Base-by-base conservation (phyloP, 257 asterid genomes). In the Solanum appendiculatum region DNA sequence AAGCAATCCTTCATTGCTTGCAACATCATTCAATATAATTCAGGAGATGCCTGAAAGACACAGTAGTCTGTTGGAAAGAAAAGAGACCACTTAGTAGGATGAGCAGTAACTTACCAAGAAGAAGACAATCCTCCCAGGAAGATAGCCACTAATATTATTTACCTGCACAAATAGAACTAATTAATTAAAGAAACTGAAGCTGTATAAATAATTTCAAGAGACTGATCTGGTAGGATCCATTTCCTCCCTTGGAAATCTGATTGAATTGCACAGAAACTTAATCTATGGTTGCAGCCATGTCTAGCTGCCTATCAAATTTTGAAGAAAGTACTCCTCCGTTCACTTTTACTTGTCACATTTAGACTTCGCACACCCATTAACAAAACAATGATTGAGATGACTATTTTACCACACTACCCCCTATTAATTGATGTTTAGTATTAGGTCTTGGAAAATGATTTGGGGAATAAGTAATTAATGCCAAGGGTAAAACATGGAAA, bases 41-140 rank as follows among this genome's bases (percentile, higher is more conserved):
- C 68, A 18, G 68, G 85, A 48, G 44, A 81, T 29, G 68, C 68
- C 66, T 81, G 44, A 46, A 81, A 44, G 42, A 80, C 20, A 48
- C 58, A 34, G 58, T 73, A 78, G 51, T 48, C 74, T 34, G 72
- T 73, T 21, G 39, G 40, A 29, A 73, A 40, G 25, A 73, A 23
- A 39, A 54, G 34, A 80, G 84, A 54, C 81, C 69, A 33, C 54
- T 86, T 33, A 21, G 51, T 82, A 77, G 60, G 33, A 90, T 75
- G 34, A 88, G 82, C 66, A 39, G 78, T 60, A 85, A 88, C 97
- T 73, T 97, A 96, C 99, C 98, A 97, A 91, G 94, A 97, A 95
- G 94, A 96, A 97, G 82, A 97, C 99, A 78, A 97, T 97, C 83
- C 99, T 92, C 86, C 99, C 99, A 73, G 99, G 99, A 89, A 97